Percentiles rank a stretch among this genome's conserved stretches.
Evolutionary conservation across 2,329 filamentous ascomycete species (phyloP).

Genomic region (Neofusicoccum parvum): DNA sequence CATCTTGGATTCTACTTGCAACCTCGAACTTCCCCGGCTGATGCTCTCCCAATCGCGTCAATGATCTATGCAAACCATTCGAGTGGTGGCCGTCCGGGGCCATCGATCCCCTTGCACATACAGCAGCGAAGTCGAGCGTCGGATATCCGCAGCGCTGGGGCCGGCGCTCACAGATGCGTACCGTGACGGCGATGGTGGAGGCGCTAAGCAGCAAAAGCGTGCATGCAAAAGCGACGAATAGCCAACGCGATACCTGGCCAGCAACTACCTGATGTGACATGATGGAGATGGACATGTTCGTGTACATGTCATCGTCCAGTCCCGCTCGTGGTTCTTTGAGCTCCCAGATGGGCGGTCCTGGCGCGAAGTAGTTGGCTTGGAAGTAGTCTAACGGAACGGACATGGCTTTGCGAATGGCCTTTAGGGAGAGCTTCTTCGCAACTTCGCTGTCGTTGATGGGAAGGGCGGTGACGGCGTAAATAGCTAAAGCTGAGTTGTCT

Average conservation of each 20-base stretch:
- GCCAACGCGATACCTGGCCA: not conserved
- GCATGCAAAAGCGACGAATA: not conserved
- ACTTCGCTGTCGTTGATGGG: slow-evolving; percentile 18
- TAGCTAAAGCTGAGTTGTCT: slow-evolving; percentile 5
- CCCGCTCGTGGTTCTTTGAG: not conserved
- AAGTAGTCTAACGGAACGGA: slow-evolving; percentile 14
- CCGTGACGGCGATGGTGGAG: not conserved
- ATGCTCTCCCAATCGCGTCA: slow-evolving; percentile 1
- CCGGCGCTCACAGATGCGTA: not conserved
- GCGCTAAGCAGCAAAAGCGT: not conserved
- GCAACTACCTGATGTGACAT: slow-evolving; percentile 14
- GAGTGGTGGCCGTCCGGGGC: not conserved
- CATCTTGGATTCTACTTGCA: not conserved
- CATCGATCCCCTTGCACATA: not conserved
- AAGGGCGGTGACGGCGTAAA: slow-evolving; percentile 12
- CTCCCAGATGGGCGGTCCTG: not conserved
- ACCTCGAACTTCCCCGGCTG: slow-evolving; percentile 1
- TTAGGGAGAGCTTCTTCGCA: slow-evolving; percentile 1
- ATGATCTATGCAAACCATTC: not conserved
- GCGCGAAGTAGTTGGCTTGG: slow-evolving; percentile 9
- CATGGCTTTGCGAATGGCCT: slow-evolving; percentile 6
- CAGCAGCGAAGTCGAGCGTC: slow-evolving; percentile 5
- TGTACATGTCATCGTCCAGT: slow-evolving; percentile 1
- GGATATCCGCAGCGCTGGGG: slow-evolving; percentile 5
- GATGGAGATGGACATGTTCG: slow-evolving; percentile 4